A percentile compares a stretch with the other conserved stretches of the same genome.
These are phyloP conservation scores for Teratosphaeriaceae sp. DNA, from an alignment of 2,329 filamentous ascomycete genomes.

Conservation along the genomic window DNA sequence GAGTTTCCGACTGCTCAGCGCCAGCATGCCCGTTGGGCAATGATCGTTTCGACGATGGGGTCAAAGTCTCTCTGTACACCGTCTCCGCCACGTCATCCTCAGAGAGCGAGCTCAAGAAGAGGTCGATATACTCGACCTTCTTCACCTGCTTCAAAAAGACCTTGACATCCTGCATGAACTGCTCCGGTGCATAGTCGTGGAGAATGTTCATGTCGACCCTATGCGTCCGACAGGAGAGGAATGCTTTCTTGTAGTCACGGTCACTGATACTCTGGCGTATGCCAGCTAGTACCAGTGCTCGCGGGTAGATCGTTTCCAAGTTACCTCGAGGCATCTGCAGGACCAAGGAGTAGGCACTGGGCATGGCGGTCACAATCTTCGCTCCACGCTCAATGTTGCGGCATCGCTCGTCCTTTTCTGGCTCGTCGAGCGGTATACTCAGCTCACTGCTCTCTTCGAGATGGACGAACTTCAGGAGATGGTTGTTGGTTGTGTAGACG, in stretches of 20 bases:
- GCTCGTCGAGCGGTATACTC: conserved; percentile 78
- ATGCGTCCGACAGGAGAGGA: conserved; percentile 81
- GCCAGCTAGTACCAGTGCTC: conserved; percentile 85
- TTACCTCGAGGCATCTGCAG: conserved; percentile 96
- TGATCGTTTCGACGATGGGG: conserved; percentile 16
- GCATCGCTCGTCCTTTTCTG: conserved; percentile 86
- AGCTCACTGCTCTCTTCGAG: conserved; percentile 59
- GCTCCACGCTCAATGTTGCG: conserved; percentile 87
- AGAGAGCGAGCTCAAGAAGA: conserved; percentile 57
- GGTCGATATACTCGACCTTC: conserved; percentile 74
- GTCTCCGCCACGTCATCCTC: conserved; percentile 91
- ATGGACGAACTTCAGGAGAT: conserved; percentile 92
- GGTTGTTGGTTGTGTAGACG: conserved; percentile 86
- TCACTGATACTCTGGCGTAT: conserved; percentile 75
- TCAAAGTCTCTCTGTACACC: conserved; percentile 82
- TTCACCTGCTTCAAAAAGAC: conserved; percentile 79
- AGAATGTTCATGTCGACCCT: conserved; percentile 97
- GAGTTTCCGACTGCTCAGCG: conserved; percentile 5
- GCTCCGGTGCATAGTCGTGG: conserved; percentile 82
- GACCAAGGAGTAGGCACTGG: conserved; percentile 75
- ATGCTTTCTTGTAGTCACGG: conserved; percentile 77
- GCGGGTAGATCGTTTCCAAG: conserved; percentile 86
- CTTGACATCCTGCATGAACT: conserved; percentile 70
- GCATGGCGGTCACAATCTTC: conserved; percentile 79
- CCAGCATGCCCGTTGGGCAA: conserved; percentile 11